Base-by-base conservation (phyloP, 768 basidiomycete species). In the Suillus decipiens region DNA sequence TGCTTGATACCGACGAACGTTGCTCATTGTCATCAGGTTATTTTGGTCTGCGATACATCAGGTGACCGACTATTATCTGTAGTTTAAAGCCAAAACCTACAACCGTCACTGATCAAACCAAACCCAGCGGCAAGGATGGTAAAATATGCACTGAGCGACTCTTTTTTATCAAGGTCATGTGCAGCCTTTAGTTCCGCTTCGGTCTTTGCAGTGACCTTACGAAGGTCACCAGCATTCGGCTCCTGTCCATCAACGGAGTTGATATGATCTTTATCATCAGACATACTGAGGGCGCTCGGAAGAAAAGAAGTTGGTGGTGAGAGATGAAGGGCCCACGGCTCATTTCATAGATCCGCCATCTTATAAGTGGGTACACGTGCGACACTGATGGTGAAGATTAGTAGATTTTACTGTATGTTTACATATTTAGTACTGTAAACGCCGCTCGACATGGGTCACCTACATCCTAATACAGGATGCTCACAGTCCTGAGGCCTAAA, bases 21-120 rank as follows among this genome's bases (percentile, higher is more conserved):
- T 89, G 51, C 82, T 71, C 85, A 89, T 84, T 0, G 87, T 87
- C 87, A 89, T 87, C 33, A 89, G 73, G 67, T 86, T 88, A 71
- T 89, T 89, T 70, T 89, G 86, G 70, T 89, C 86, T 88, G 68
- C 48, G 66, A 34, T 36, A 48, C 42, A 48, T 33, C 53, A 60
- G 28, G 54, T 66, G 54, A 67, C 24, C 19, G n/a, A 19, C 45
- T 61, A 62, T 47, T 41, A 58, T 61, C 17, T 53, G 11, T 19
- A 31, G 33, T 9, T 34, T 61, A 50, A 28, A 15, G 63, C 6
- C 28, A 43, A 6, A 56, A 74, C 73, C 69, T 69, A 84, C 86
- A 84, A 54, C 86, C 86, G 75, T 87, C 86, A 57, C 81, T 83
- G 67, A 89, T 86, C 41, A 90, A 76, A 34, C 87, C 89, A 69